Percentiles rank a stretch among this genome's conserved stretches.
Evolutionary conservation across 2,329 filamentous ascomycete species (phyloP).

Genomic region (Colletotrichum falcatum): DNA sequence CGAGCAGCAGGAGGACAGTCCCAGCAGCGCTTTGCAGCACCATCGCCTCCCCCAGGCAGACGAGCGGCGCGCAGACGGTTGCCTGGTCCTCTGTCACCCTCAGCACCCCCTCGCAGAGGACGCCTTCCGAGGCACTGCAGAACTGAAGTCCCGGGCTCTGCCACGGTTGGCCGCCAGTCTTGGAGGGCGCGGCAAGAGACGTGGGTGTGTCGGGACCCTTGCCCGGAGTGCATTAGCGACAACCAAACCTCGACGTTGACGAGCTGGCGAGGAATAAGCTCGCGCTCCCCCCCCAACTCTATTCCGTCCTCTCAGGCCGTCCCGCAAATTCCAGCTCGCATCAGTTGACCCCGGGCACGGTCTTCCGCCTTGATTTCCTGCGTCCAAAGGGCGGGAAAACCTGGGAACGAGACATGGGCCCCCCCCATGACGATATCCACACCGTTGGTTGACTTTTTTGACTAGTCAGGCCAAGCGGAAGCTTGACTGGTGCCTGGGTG

Average conservation of each 20-base stretch:
- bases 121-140: not conserved
- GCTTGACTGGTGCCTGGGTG: not conserved
- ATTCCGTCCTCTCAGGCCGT: conserved; percentile 19
- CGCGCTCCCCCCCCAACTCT: conserved; percentile 29
- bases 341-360: not conserved
- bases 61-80: not conserved
- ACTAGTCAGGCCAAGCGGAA: not conserved
- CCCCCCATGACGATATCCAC: not conserved
- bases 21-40: not conserved
- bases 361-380: not conserved
- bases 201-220: conserved; percentile 10
- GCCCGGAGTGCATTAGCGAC: conserved; percentile 28
- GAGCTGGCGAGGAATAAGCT: not conserved
- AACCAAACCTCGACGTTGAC: not conserved
- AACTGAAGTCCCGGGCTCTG: too few species aligned
- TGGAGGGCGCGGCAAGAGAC: not conserved
- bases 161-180: not conserved
- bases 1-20: not conserved
- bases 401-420: not conserved
- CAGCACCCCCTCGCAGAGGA: not conserved
- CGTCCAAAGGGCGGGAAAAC: not conserved
- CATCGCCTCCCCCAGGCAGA: not conserved
- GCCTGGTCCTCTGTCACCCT: not conserved
- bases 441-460: not conserved
- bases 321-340: not conserved